phyloP scores from a whole-genome alignment of 2,329 filamentous ascomycete species.

The Sporothrix pallida region DNA sequence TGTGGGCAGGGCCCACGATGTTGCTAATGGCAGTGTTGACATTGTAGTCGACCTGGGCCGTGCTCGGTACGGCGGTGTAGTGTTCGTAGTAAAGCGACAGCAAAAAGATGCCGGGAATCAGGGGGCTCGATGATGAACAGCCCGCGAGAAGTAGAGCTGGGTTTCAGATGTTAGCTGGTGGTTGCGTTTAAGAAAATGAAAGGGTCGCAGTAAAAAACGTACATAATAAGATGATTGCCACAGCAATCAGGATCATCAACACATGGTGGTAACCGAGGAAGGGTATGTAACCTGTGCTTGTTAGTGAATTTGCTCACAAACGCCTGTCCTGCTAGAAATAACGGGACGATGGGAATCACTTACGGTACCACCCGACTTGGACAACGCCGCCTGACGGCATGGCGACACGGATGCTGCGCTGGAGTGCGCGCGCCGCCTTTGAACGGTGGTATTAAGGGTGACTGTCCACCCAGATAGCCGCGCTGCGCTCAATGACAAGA shows the following conservation, averaged over 20 bases:
- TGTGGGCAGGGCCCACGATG: slow-evolving; percentile 81
- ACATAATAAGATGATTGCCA: slow-evolving; percentile 95
- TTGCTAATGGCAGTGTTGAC: slow-evolving; percentile 84
- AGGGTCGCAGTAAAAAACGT: slow-evolving; percentile 47
- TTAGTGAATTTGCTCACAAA: neutral
- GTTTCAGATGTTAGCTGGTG: neutral
- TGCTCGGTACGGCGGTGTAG: slow-evolving; percentile 81
- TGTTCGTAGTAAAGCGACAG: slow-evolving; percentile 96
- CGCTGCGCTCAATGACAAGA: slow-evolving; percentile 18
- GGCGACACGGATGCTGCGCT: slow-evolving; percentile 33
- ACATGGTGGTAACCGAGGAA: slow-evolving; percentile 81
- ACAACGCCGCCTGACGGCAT: slow-evolving; percentile 47
- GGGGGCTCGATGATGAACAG: slow-evolving; percentile 93
- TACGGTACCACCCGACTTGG: slow-evolving; percentile 58
- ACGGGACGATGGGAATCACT: slow-evolving; percentile 40
- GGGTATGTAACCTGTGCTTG: slow-evolving; percentile 63
- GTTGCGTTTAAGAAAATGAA: neutral
- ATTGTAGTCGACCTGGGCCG: slow-evolving; percentile 88
- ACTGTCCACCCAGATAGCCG: slow-evolving; percentile 24
- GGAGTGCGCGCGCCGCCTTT: slow-evolving; percentile 25
- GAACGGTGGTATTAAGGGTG: slow-evolving; percentile 30
- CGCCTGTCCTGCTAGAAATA: too few species aligned
- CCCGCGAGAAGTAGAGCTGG: slow-evolving; percentile 89
- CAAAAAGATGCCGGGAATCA: slow-evolving; percentile 95
- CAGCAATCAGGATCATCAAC: slow-evolving; percentile 94